Base-by-base conservation (phyloP, 2,329 filamentous ascomycete genomes). In the Dactylellina leptospora region DNA sequence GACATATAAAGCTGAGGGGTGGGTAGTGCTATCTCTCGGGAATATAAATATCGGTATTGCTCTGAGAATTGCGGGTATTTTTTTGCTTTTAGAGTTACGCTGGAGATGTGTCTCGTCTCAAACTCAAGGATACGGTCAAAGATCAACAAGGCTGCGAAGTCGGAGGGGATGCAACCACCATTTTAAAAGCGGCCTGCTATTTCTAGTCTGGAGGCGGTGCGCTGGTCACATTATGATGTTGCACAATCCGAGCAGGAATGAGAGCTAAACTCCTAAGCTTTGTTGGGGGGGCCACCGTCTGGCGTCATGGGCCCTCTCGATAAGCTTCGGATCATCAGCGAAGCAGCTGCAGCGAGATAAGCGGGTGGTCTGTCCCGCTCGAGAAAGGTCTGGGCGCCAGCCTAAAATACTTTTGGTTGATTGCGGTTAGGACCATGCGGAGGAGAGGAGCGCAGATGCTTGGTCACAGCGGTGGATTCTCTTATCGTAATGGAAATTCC, bases 281-380 rank as follows among this genome's bases (percentile, higher is more conserved):
- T 30, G 48, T 69, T 69, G 64, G 58, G 66, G 53, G 30, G 48
- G 33, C 4, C 33, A 10, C 10, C 33, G 45, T 28, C 58, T 71
- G 66, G 61, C 66, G 66, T 71, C 66, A 71, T 71, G 66, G 9
- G 18, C 18, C 13, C 18, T 4, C 30, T 58, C 45, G 66, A 71
- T 71, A 71, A 71, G 66, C 66, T 71, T 71, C 66, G 66, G 66
- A 59, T 71, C 66, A 36, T 71, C 66, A 71, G 66, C 66, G 66
- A 71, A 51, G 33, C 20, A 58, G 58, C n/a, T n/a, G n/a, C n/a
- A n/a, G n/a, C 58, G 50, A 71, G 66, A 71, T 71, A 71, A 71
- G 66, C 66, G 66, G 58, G 42, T 68, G 54, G 61, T 58, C 60
- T 64, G 16, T 64, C 60, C 50, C 50, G 50, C 60, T 56, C 30